Evolutionary conservation across 2,329 filamentous ascomycete genomes (phyloP).

Genomic region (Ophiostoma angusticollis): DNA sequence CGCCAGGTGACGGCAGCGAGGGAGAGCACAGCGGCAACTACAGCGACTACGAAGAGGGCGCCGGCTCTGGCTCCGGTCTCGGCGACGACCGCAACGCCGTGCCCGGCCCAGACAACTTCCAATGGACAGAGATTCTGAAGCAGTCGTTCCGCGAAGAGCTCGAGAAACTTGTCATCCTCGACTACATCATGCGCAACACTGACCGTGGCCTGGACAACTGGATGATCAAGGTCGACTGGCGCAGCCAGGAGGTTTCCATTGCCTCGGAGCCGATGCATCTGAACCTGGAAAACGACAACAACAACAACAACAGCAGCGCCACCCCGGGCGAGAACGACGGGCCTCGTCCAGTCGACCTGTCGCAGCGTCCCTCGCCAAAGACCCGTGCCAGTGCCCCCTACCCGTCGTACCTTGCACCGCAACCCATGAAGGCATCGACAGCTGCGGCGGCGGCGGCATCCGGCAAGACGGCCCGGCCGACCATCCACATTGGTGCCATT

Average conservation of each 20-base stretch:
- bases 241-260: slow-evolving; percentile 70
- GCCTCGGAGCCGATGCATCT: slow-evolving; percentile 66
- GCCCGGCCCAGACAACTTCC: slow-evolving; percentile 44
- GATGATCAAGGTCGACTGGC: slow-evolving; percentile 96
- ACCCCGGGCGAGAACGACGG: slow-evolving; percentile 30
- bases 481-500: slow-evolving; percentile 77
- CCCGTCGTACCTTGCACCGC: slow-evolving; percentile 59
- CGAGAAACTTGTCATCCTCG: slow-evolving; percentile 91
- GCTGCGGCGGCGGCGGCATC: slow-evolving; percentile 31
- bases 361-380: slow-evolving; percentile 28
- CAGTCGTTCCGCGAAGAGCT: slow-evolving; percentile 89
- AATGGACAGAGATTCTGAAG: slow-evolving; percentile 81
- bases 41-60: slow-evolving; percentile 14
- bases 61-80: too few relatives aligned
- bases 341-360: slow-evolving; percentile 48
- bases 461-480: slow-evolving; percentile 35
- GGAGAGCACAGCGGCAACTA: neutral
- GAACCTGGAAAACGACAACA: slow-evolving; percentile 40
- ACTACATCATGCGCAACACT: slow-evolving; percentile 99
- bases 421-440: slow-evolving; percentile 69
- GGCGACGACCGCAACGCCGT: slow-evolving; percentile 8
- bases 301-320: slow-evolving; percentile 26
- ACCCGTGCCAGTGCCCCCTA: slow-evolving; percentile 35
- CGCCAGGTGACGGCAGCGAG: neutral
- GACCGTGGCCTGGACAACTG: slow-evolving; percentile 95